These are phyloP conservation scores for Globisporangium okanoganense DNA, from an alignment of 352 stramenopile genomes.

Conservation along the genomic window DNA sequence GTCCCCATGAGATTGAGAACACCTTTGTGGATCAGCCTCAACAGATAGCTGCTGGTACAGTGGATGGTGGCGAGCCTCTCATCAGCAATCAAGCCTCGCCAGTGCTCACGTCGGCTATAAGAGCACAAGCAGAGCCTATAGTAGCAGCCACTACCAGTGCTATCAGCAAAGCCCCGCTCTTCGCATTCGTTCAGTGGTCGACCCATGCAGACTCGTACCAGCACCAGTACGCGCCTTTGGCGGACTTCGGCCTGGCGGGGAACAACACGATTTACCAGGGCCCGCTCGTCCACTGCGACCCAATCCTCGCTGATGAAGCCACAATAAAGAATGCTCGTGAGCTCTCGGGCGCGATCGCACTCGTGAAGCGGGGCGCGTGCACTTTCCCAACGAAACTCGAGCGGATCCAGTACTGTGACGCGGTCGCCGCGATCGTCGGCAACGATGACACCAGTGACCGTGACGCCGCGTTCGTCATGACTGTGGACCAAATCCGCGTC, in stretches of 20 bases:
- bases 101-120: not conserved
- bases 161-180: conserved; percentile 24
- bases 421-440: conserved; percentile 57
- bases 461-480: conserved; percentile 70
- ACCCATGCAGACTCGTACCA: conserved; percentile 36
- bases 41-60: not conserved
- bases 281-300: conserved; percentile 39
- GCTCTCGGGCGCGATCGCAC: conserved; percentile 34
- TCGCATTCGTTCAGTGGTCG: conserved; percentile 71
- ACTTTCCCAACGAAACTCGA: conserved; percentile 71
- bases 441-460: conserved; percentile 52
- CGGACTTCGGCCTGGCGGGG: conserved; percentile 50
- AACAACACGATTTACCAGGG: conserved; percentile 43
- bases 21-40: not conserved
- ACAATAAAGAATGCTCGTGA: conserved; percentile 30
- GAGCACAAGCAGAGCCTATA: not conserved
- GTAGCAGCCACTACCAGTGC: not conserved
- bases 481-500: conserved; percentile 55
- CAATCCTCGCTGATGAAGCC: conserved; percentile 37
- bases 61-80: not conserved
- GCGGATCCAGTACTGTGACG: conserved; percentile 49
- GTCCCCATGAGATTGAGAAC: not conserved
- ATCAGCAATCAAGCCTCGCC: not conserved
- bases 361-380: conserved; percentile 57
- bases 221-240: conserved; percentile 52